Evolutionary conservation across 2,329 filamentous ascomycete genomes (phyloP).

Genomic region (Monilinia fructicola): DNA sequence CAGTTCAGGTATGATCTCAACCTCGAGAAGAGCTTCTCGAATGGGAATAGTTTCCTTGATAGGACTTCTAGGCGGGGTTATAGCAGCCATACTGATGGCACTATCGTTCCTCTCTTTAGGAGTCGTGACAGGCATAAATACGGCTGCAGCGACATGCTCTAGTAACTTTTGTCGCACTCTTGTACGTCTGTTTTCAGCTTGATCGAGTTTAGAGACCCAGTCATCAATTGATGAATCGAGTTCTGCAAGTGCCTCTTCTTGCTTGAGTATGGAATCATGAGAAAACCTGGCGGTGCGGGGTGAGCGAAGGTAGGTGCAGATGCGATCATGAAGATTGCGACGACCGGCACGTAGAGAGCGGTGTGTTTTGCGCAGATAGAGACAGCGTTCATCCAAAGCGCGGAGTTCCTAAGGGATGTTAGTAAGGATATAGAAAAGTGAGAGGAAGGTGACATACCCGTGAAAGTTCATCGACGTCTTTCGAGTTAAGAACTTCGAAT

Average conservation of each 20-base stretch:
- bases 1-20: not conserved
- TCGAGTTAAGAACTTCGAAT: slow-evolving; percentile 63
- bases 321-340: slow-evolving; percentile 72
- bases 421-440: not conserved
- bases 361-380: slow-evolving; percentile 76
- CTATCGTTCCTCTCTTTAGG: too few relatives aligned
- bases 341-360: slow-evolving; percentile 72
- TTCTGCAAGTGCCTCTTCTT: slow-evolving; percentile 76
- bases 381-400: slow-evolving; percentile 72
- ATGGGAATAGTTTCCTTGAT: slow-evolving; percentile 41
- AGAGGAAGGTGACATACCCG: slow-evolving; percentile 47
- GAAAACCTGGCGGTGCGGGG: slow-evolving; percentile 70
- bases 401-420: slow-evolving; percentile 60
- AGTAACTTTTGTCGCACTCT: slow-evolving; percentile 76
- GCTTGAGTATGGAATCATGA: slow-evolving; percentile 72
- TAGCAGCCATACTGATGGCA: slow-evolving; percentile 3
- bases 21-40: not conserved
- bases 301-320: slow-evolving; percentile 74
- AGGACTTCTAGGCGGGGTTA: slow-evolving; percentile 44
- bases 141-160: slow-evolving; percentile 75
- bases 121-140: slow-evolving; percentile 43
- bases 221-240: slow-evolving; percentile 77
- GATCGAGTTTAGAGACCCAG: slow-evolving; percentile 77
- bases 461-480: slow-evolving; percentile 65
- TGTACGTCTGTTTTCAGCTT: slow-evolving; percentile 73